Percentiles rank a stretch among this genome's conserved stretches.
Evolutionary conservation across 768 basidiomycete genomes (phyloP).

Genomic region (Psilocybe azurescens): DNA sequence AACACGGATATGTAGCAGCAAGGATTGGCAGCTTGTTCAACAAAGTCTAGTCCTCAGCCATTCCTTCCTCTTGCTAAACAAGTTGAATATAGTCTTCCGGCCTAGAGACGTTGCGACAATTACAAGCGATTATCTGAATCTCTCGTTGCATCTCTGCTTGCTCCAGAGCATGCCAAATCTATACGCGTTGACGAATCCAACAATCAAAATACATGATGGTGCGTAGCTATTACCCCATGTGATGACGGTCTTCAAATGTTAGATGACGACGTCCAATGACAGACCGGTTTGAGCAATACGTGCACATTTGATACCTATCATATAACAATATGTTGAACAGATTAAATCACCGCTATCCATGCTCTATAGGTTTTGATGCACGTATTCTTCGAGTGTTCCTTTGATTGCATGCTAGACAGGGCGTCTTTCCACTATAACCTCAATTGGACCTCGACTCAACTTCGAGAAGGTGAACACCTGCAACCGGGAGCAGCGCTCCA

Average conservation of each 20-base stretch:
- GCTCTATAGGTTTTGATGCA: too few species aligned
- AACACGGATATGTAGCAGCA: constrained; percentile 5
- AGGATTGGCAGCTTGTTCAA: constrained; percentile 15
- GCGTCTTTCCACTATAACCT: constrained; percentile 15
- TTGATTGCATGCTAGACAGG: constrained; percentile 15
- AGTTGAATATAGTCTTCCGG: constrained; percentile 13
- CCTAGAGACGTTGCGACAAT: constrained; percentile 16
- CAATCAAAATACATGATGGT: constrained; percentile 16
- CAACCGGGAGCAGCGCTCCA: constrained; percentile 31
- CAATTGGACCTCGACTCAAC: constrained; percentile 45
- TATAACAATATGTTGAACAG: too few species aligned
- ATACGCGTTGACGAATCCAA: constrained; percentile 12
- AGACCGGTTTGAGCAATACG: constrained; percentile 18
- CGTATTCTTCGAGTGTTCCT: neutral
- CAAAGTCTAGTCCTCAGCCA: neutral
- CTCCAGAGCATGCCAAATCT: constrained; percentile 10
- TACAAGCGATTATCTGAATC: constrained; percentile 11
- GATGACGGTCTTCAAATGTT: too few species aligned
- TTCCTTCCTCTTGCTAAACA: constrained; percentile 10
- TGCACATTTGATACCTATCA: neutral
- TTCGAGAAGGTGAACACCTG: constrained; percentile 29
- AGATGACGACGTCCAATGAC: neutral
- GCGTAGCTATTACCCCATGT: neutral
- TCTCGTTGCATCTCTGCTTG: constrained; percentile 10
- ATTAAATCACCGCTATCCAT: too few species aligned